These are phyloP conservation scores for Neocucurbitaria cava DNA, from an alignment of 2,329 filamentous ascomycete genomes.

Conservation along the genomic window DNA sequence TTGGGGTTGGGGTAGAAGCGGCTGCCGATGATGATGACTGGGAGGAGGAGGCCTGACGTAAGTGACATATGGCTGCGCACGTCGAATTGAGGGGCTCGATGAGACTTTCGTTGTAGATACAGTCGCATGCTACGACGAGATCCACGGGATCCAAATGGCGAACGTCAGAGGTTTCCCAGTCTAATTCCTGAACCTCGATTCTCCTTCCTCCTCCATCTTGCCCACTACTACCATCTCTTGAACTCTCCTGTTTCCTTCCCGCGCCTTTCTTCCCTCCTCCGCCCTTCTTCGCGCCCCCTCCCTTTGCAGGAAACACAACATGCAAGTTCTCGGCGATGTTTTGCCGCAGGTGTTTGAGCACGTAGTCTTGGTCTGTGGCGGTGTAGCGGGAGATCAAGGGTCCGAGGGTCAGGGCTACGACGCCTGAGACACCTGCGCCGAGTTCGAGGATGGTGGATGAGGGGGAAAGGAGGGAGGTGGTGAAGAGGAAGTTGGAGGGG, in stretches of 20 bases:
- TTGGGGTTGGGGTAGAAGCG: constrained; percentile 51
- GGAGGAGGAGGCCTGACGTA: constrained; percentile 61
- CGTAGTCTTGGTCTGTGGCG: constrained; percentile 88
- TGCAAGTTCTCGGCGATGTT: constrained; percentile 72
- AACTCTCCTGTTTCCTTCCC: no score
- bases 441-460: constrained; percentile 76
- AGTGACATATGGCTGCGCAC: constrained; percentile 74
- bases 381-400: constrained; percentile 70
- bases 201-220: not conserved
- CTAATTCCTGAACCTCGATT: constrained; percentile 57
- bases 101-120: constrained; percentile 91
- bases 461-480: constrained; percentile 59
- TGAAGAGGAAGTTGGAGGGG: constrained; percentile 68
- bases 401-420: constrained; percentile 74
- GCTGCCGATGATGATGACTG: not conserved
- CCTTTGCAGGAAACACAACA: constrained; percentile 20
- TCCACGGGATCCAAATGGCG: constrained; percentile 66
- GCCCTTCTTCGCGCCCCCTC: no score
- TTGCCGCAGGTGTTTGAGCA: constrained; percentile 74
- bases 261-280: no score
- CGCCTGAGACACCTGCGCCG: constrained; percentile 84
- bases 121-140: constrained; percentile 84
- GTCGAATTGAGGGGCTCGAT: constrained; percentile 82
- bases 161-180: constrained; percentile 77
- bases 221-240: no score